phyloP scores from a whole-genome alignment of 306 rosid species.

The Trifolium subterraneum region DNA sequence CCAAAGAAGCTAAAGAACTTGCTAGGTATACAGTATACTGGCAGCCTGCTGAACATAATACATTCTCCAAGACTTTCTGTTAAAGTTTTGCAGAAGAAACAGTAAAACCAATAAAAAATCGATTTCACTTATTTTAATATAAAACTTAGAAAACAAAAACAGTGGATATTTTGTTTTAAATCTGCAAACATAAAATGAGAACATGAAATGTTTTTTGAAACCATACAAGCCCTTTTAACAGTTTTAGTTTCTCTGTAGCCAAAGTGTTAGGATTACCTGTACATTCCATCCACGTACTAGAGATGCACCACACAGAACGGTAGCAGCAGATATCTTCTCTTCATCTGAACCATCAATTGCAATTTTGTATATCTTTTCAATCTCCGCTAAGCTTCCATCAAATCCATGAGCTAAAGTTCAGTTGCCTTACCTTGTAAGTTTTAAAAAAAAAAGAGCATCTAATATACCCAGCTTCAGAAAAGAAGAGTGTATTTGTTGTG shows the following conservation, averaged over 20 bases:
- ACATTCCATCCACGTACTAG: constrained; percentile 91
- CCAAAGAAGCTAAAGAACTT: constrained; percentile 33
- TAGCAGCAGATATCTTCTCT: constrained; percentile 87
- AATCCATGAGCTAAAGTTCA: constrained; percentile 75
- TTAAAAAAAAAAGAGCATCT: constrained; percentile 52
- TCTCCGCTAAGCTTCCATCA: constrained; percentile 98
- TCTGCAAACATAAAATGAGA: too few relatives aligned
- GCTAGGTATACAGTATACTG: not conserved
- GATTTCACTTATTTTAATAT: too few relatives aligned
- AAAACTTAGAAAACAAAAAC: too few relatives aligned
- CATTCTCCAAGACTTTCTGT: not conserved
- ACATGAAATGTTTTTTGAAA: too few relatives aligned
- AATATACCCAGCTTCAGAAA: constrained; percentile 57
- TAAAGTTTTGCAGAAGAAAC: not conserved
- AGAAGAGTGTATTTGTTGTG: constrained; percentile 55
- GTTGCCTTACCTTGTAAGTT: constrained; percentile 55
- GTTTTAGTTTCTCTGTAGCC: constrained; percentile 25
- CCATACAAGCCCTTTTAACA: not conserved
- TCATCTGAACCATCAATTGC: constrained; percentile 83
- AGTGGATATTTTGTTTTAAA: too few relatives aligned
- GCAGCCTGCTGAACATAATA: constrained; percentile 12
- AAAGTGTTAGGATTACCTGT: constrained; percentile 63
- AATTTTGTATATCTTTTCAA: constrained; percentile 85
- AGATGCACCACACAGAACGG: constrained; percentile 92
- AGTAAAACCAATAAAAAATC: too few relatives aligned